phyloP scores from a whole-genome alignment of 768 basidiomycete genomes.

The Leccinum broughii region DNA sequence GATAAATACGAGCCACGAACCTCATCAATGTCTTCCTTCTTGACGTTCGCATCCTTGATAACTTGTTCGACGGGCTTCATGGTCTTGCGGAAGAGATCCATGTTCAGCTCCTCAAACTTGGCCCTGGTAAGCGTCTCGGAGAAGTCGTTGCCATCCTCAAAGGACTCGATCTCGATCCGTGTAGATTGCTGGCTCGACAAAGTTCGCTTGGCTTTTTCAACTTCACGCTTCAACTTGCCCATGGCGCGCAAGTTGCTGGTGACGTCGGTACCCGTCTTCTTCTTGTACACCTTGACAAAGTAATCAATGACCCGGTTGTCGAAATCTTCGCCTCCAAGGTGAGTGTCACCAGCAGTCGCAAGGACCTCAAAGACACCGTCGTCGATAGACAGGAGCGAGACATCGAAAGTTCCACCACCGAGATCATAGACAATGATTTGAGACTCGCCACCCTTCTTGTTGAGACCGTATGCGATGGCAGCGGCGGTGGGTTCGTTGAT shows the following conservation, averaged over 20 bases:
- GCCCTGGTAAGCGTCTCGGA: conserved; percentile 96
- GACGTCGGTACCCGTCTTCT: conserved; percentile 87
- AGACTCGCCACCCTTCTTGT: conserved; percentile 92
- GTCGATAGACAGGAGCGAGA: conserved; percentile 92
- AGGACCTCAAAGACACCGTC: conserved; percentile 91
- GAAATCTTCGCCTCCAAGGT: conserved; percentile 95
- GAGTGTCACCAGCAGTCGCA: conserved; percentile 92
- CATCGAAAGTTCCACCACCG: conserved; percentile 98
- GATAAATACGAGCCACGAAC: conserved; percentile 37
- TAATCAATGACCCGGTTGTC: conserved; percentile 92
- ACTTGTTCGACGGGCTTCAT: conserved; percentile 99
- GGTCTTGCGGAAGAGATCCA: conserved; percentile 99
- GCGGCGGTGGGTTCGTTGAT: conserved; percentile 98
- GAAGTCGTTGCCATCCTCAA: conserved; percentile 96
- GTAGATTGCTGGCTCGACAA: conserved; percentile 87
- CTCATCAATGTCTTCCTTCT: conserved; percentile 97
- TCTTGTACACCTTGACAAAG: conserved; percentile 88
- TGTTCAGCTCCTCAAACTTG: conserved; percentile 98
- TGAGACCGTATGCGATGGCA: conserved; percentile 96
- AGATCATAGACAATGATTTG: conserved; percentile 99
- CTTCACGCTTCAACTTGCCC: conserved; percentile 90
- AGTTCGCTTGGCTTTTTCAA: conserved; percentile 94
- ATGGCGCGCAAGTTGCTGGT: conserved; percentile 77
- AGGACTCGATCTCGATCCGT: conserved; percentile 92
- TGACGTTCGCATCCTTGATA: conserved; percentile 94